These are phyloP conservation scores for Monosporascus sp. DNA, from an alignment of 2,329 filamentous ascomycete species.

Conservation along the genomic window DNA sequence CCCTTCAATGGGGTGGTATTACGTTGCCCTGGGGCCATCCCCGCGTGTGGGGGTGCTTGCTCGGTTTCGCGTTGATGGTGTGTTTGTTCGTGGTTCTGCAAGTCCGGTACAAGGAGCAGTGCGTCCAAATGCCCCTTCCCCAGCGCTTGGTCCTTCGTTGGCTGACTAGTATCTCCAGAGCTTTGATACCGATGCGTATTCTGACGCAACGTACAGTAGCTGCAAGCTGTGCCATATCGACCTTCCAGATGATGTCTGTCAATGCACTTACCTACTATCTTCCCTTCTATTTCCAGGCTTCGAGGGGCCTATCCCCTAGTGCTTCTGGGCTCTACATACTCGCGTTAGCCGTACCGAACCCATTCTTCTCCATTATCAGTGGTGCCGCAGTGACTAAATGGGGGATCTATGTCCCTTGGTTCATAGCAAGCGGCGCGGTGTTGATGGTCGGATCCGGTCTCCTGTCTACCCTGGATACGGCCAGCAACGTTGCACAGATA, in stretches of 20 bases:
- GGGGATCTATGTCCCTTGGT: constrained; percentile 1
- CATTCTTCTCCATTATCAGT: not conserved
- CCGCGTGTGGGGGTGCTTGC: constrained; percentile 1
- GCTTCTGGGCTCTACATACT: constrained; percentile 4
- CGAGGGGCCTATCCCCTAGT: not conserved
- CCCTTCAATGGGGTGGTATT: constrained; percentile 5
- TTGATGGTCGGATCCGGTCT: constrained; percentile 3
- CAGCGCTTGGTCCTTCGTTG: not conserved
- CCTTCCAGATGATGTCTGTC: constrained; percentile 1
- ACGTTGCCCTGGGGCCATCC: constrained; percentile 3
- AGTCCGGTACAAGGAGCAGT: constrained; percentile 3
- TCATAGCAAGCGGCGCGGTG: not conserved
- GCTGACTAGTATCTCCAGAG: not conserved
- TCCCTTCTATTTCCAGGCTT: constrained; percentile 5
- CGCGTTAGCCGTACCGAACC: not conserved
- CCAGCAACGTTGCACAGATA: not conserved
- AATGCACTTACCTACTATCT: constrained; percentile 3
- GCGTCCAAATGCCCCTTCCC: not conserved
- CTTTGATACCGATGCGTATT: constrained; percentile 3
- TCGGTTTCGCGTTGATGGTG: not conserved
- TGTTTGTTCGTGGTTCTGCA: constrained; percentile 1
- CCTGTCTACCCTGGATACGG: constrained; percentile 1
- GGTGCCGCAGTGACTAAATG: constrained; percentile 1
- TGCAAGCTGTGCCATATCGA: not conserved
- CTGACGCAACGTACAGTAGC: not conserved